Conservation (phyloP, 345 rosid genomes). For the Acer negundo region DNA sequence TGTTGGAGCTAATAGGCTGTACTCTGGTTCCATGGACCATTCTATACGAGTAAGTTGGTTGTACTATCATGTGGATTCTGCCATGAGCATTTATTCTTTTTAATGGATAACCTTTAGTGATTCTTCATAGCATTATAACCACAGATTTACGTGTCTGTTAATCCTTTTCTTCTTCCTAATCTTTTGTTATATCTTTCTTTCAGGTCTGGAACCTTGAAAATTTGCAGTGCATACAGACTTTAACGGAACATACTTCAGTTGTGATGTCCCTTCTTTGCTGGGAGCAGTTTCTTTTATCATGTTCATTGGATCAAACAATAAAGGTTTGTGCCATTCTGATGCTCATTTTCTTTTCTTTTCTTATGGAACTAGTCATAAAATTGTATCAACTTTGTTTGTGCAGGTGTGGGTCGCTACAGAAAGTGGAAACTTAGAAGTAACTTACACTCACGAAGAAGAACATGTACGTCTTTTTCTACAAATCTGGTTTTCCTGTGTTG, state of each 20-base stretch:
- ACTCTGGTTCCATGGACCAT: slow-evolving; percentile 96
- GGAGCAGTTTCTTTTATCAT: slow-evolving; percentile 97
- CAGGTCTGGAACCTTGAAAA: slow-evolving; percentile 94
- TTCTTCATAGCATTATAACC: background rate
- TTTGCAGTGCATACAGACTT: slow-evolving; percentile 86
- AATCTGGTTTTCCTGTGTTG: slow-evolving; percentile 5
- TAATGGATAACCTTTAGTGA: slow-evolving; percentile 4
- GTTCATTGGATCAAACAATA: slow-evolving; percentile 88
- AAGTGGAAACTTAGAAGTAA: slow-evolving; percentile 90
- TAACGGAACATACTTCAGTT: slow-evolving; percentile 73
- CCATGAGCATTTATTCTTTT: background rate
- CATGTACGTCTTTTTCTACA: slow-evolving; percentile 50
- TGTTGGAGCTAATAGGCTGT: slow-evolving; percentile 89
- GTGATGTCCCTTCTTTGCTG: slow-evolving; percentile 98
- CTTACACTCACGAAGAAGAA: slow-evolving; percentile 88
- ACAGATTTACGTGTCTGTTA: background rate
- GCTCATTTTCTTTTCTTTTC: background rate
- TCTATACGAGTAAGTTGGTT: slow-evolving; percentile 62
- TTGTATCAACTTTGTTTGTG: slow-evolving; percentile 16
- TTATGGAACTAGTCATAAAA: slow-evolving; percentile 4
- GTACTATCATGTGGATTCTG: background rate
- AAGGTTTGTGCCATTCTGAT: slow-evolving; percentile 50
- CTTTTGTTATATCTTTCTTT: slow-evolving; percentile 17
- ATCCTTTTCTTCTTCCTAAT: background rate
- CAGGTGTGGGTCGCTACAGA: slow-evolving; percentile 95